Evolutionary conservation across 1,139 yeast genomes (phyloP), one percentile per base, ranked within the genome.

Genomic region (Geotrichum citri-aurantii): DNA sequence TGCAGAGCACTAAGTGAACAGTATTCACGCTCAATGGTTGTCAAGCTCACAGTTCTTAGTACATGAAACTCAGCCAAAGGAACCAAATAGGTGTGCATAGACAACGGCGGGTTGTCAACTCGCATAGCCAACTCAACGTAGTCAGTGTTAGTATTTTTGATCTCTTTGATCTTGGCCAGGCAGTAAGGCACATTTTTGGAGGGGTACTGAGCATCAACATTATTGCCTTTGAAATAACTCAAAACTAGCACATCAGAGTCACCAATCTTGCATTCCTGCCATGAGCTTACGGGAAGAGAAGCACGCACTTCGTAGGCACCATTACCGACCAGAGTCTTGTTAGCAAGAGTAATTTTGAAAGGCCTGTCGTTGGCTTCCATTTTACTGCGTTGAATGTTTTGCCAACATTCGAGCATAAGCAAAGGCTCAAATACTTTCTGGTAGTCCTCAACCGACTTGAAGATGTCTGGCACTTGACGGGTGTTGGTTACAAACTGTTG

Each of bases 21-120:
- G 66, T 79, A 95, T 70, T 95, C 99, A 75, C 99, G 85, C 72
- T 95, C 99, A 21, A 91, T 81, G 0, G 99, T 92, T 0, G 88
- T 81, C 91, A 93, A 85, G 66, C 72, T 68, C 31, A 86, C 85
- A 0, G 91, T 86, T 59, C 81, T 80, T 80, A 89, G 80, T 37
- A 85, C 92, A 58, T 81, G 77, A 3, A 92, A 73, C 26, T 81
- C 62, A 14, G 57, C 42, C 6, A 58, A 50, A 26, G 52, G 19
- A 11, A 48, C 52, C 46, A 59, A 46, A 31, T 40, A 40, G n/a
- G 42, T 54, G 49, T 56, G 59, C 55, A 59, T 46, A 19, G 52
- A 54, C 31, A 50, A 3, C n/a, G 62, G 62, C 11, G 78, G 74
- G 49, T 81, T 77, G 55, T 75, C 75, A 2, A 92, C 86, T 62